Conservation (phyloP, 176 grass and related monocot genomes). For the Eleusine coracana region DNA sequence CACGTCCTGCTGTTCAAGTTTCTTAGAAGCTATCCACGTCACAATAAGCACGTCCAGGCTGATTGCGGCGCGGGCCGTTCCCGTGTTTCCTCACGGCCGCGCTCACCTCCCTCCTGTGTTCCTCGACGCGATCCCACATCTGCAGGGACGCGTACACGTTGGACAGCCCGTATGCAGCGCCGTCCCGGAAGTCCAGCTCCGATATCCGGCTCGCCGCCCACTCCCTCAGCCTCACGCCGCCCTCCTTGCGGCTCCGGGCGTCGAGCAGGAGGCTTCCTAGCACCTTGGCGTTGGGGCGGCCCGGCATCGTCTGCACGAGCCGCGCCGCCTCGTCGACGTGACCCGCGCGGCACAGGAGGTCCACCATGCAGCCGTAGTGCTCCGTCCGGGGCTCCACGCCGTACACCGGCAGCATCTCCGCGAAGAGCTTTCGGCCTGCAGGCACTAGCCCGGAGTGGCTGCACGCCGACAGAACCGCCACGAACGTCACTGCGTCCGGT, state of each 20-base stretch:
- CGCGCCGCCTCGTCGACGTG: constrained; percentile 39
- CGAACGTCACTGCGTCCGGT: too few species aligned
- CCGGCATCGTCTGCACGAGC: constrained; percentile 46
- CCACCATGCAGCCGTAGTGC: constrained; percentile 61
- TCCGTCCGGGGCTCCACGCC: constrained; percentile 31
- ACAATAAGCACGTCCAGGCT: not conserved
- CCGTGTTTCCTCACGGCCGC: not conserved
- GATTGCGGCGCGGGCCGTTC: not conserved
- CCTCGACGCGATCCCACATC: constrained; percentile 47
- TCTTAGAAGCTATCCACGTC: not conserved
- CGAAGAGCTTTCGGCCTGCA: too few species aligned
- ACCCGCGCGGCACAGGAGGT: constrained; percentile 55
- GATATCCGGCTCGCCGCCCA: constrained; percentile 39
- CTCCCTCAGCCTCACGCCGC: constrained; percentile 29
- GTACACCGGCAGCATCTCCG: too few species aligned
- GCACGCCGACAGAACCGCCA: too few species aligned
- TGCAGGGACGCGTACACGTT: constrained; percentile 52
- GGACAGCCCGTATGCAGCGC: constrained; percentile 41
- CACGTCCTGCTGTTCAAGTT: not conserved
- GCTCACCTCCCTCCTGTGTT: constrained; percentile 13
- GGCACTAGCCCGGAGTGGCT: too few species aligned
- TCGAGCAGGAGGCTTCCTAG: constrained; percentile 52
- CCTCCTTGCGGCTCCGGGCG: constrained; percentile 21
- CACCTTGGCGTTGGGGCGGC: constrained; percentile 50
- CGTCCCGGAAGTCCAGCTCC: constrained; percentile 42